phyloP scores from a whole-genome alignment of 495 filamentous ascomycete species.

The Penicillium canescens region DNA sequence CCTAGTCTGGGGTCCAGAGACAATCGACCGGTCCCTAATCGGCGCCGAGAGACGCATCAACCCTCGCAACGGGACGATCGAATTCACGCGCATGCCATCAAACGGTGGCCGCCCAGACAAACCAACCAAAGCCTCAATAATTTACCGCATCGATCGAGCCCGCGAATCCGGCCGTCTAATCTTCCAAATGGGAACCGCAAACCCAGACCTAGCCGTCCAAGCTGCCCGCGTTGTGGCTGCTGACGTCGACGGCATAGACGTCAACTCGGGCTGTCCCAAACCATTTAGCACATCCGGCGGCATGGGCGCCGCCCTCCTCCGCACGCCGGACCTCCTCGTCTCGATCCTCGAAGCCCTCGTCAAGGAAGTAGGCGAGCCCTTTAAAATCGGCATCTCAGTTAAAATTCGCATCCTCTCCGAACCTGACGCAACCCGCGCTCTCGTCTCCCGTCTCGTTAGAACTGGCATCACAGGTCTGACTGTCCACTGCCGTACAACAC shows the following conservation, averaged over 20 bases:
- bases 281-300: conserved; percentile 88
- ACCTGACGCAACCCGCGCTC: conserved; percentile 63
- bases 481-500: conserved; percentile 91
- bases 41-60: conserved; percentile 78
- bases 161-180: conserved; percentile 72
- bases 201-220: conserved; percentile 75
- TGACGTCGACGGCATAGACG: conserved; percentile 91
- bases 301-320: conserved; percentile 91
- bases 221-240: conserved; percentile 79
- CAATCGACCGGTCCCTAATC: conserved; percentile 86
- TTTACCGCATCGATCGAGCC: conserved; percentile 79
- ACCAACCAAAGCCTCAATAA: conserved; percentile 63
- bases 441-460: conserved; percentile 71
- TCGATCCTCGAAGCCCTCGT: conserved; percentile 82
- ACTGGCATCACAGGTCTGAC: conserved; percentile 93
- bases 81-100: conserved; percentile 76
- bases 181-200: conserved; percentile 88
- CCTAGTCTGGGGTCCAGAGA: conserved; percentile 97
- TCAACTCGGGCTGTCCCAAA: conserved; percentile 97
- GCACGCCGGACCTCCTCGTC: conserved; percentile 77
- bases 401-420: conserved; percentile 91
- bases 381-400: conserved; percentile 87
- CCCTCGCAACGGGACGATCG: conserved; percentile 70
- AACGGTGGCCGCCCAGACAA: conserved; percentile 55
- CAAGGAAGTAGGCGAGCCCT: conserved; percentile 67